These are phyloP conservation scores for Alternaria arbusti DNA, from an alignment of 2,329 filamentous ascomycete genomes.

Conservation along the genomic window DNA sequence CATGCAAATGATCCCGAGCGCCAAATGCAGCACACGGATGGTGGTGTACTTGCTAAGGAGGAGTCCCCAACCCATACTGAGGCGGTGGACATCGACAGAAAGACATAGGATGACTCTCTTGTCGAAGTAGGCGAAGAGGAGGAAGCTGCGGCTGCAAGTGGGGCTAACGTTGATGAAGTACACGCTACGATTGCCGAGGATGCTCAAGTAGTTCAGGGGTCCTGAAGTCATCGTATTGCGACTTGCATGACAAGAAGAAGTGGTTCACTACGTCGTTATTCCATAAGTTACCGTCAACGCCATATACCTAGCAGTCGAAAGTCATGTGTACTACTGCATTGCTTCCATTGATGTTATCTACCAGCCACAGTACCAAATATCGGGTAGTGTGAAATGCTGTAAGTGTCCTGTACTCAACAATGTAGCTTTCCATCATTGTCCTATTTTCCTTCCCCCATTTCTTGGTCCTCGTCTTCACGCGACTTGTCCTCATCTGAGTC, in stretches of 20 bases:
- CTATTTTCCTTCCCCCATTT: background rate
- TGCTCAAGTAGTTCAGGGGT: background rate
- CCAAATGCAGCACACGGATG: constrained; percentile 2
- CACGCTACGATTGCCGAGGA: background rate
- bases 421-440: background rate
- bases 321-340: background rate
- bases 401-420: background rate
- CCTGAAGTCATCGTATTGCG: background rate
- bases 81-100: constrained; percentile 15
- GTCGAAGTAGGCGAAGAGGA: background rate
- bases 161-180: background rate
- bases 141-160: background rate
- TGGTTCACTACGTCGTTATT: background rate
- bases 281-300: background rate
- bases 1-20: constrained; percentile 43
- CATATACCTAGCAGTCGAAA: background rate
- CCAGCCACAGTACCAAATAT: background rate
- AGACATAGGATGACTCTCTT: constrained; percentile 7
- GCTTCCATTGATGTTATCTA: background rate
- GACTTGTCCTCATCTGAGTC: background rate
- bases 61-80: constrained; percentile 20
- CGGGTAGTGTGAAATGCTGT: background rate
- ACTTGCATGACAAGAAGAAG: background rate
- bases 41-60: constrained; percentile 15
- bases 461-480: background rate